Conservation (phyloP, 139 green algal genomes). For the Tetraselmis striata region DNA sequence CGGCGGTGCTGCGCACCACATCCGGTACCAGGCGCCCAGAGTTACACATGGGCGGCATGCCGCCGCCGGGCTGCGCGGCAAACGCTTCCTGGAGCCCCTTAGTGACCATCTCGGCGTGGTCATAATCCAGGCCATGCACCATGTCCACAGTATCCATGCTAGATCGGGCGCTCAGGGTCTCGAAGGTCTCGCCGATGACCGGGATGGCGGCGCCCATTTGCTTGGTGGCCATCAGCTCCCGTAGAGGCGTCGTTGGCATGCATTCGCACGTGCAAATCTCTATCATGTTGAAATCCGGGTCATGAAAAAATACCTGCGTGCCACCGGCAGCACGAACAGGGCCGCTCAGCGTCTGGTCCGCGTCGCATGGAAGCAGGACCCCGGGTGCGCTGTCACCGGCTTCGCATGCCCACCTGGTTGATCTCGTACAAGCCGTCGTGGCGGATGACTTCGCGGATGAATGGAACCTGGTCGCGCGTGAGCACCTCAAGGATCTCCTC, state of each 20-base stretch:
- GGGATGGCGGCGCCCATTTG: background rate
- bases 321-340: too few species aligned
- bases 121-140: too few species aligned
- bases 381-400: too few species aligned
- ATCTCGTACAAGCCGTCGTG: background rate
- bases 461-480: background rate
- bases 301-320: slow-evolving; percentile 6
- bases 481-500: background rate
- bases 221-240: background rate
- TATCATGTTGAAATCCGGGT: slow-evolving; percentile 9
- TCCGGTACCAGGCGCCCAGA: background rate
- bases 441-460: background rate
- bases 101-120: too few species aligned
- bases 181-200: background rate
- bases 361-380: too few species aligned
- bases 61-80: background rate
- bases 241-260: background rate
- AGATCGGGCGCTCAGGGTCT: background rate
- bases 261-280: slow-evolving; percentile 10
- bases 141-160: background rate
- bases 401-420: background rate
- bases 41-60: background rate
- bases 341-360: too few species aligned
- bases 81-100: background rate
- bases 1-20: too few species aligned